Percentiles rank a stretch among this genome's conserved stretches.
phyloP scores from a whole-genome alignment of 352 stramenopile genomes.

The Pythium guiyangense region DNA sequence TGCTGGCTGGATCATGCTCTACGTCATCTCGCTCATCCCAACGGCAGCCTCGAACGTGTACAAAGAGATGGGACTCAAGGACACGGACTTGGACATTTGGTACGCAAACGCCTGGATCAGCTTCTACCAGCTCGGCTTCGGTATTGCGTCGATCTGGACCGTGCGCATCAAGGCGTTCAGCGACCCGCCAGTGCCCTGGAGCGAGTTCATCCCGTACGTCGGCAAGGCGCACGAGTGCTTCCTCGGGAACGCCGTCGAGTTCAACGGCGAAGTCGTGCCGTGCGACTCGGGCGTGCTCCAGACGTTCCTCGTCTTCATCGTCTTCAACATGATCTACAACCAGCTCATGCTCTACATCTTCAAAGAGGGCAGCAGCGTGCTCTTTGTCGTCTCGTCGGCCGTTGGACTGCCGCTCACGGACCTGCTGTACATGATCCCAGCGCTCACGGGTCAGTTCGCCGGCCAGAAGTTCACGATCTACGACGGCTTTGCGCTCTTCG shows the following conservation, averaged over 20 bases:
- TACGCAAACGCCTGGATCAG: conserved; percentile 86
- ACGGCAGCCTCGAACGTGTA: conserved; percentile 80
- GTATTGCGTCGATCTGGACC: conserved; percentile 71
- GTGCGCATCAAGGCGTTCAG: conserved; percentile 78
- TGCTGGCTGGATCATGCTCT: conserved; percentile 71
- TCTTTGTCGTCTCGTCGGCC: too few relatives aligned
- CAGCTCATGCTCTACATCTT: conserved; percentile 85
- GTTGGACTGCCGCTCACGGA: too few relatives aligned
- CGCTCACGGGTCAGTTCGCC: too few relatives aligned
- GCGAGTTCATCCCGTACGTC: conserved; percentile 64
- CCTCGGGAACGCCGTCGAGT: conserved; percentile 59
- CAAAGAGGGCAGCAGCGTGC: too few relatives aligned
- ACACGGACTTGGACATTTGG: conserved; percentile 86
- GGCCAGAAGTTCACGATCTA: too few relatives aligned
- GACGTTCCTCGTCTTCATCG: conserved; percentile 79
- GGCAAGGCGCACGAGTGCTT: conserved; percentile 72
- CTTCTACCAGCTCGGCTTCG: conserved; percentile 80
- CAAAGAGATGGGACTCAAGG: conserved; percentile 88
- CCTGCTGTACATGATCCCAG: too few relatives aligned
- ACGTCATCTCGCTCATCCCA: conserved; percentile 69
- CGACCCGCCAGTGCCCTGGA: conserved; percentile 70
- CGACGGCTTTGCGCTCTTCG: too few relatives aligned
- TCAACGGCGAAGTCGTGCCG: conserved; percentile 47
- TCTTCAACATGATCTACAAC: conserved; percentile 60
- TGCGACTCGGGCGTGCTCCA: conserved; percentile 69